These are phyloP conservation scores for Fraxinus ornus DNA, from an alignment of 305 asterid species.

Conservation along the genomic window DNA sequence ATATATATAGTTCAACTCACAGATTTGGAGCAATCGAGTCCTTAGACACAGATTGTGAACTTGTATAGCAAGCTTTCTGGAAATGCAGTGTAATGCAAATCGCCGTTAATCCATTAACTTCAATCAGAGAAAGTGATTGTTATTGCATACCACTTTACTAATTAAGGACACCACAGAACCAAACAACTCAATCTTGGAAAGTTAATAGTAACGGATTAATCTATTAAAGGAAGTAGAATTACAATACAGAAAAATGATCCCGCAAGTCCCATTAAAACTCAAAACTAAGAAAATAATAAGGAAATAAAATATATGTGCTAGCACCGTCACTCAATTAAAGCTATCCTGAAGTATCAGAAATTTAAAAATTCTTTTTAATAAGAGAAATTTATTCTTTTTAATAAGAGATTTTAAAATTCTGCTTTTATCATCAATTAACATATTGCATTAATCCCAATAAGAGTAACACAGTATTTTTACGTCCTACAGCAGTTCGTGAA, in stretches of 20 bases:
- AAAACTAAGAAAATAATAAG: neutral
- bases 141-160: neutral
- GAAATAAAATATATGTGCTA: neutral
- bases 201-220: neutral
- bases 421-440: neutral
- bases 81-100: constrained; percentile 34
- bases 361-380: neutral
- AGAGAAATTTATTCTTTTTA: no score
- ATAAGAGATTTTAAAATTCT: no score
- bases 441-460: neutral
- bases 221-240: neutral
- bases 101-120: constrained; percentile 4
- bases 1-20: constrained; percentile 42
- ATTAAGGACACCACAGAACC: constrained; percentile 9
- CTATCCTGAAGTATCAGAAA: neutral
- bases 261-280: neutral
- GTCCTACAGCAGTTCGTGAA: neutral
- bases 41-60: constrained; percentile 69
- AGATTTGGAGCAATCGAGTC: constrained; percentile 71
- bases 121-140: constrained; percentile 8
- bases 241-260: neutral
- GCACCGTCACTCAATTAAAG: constrained; percentile 3
- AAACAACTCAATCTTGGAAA: constrained; percentile 3
- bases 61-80: constrained; percentile 84
- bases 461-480: neutral